phyloP scores from a whole-genome alignment of 768 basidiomycete genomes.

The Leucocoprinus leucothites region DNA sequence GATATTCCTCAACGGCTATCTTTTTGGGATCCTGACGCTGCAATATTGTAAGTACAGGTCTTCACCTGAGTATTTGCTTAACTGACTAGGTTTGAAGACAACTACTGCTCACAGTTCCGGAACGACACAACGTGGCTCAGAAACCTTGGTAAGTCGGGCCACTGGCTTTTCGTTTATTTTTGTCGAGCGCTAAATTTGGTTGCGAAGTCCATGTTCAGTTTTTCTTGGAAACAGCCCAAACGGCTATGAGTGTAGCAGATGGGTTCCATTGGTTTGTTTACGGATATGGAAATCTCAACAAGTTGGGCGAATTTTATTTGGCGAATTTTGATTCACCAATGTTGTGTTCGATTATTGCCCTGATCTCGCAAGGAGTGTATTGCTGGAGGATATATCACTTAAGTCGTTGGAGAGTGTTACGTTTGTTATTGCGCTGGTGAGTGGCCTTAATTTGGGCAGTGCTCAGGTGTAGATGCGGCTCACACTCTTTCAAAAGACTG shows the following conservation, averaged over 20 bases:
- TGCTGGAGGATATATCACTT: conserved; percentile 12
- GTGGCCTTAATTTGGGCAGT: no score
- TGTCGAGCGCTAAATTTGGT: not conserved
- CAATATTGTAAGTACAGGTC: conserved; percentile 12
- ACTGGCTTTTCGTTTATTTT: not conserved
- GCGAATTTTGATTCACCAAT: conserved; percentile 12
- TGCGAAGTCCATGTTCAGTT: conserved; percentile 5
- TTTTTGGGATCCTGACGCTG: conserved; percentile 10
- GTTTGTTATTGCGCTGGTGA: conserved; percentile 4
- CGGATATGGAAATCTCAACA: conserved; percentile 7
- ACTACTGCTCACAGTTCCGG: not conserved
- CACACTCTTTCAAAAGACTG: not conserved
- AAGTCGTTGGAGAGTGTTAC: conserved; percentile 1
- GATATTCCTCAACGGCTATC: conserved; percentile 7
- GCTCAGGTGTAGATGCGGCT: not conserved
- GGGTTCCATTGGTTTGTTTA: conserved; percentile 14
- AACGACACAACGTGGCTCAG: conserved; percentile 6
- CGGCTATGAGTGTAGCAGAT: conserved; percentile 8
- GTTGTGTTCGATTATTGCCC: conserved; percentile 6
- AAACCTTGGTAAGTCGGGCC: conserved; percentile 4
- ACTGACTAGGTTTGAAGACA: no score
- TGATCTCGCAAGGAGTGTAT: conserved; percentile 12
- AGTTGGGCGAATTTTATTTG: conserved; percentile 8
- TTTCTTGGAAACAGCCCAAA: conserved; percentile 1
- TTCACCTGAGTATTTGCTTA: no score